Conservation (phyloP, 306 rosid species). For the Dalbergia cochinchinensis region DNA sequence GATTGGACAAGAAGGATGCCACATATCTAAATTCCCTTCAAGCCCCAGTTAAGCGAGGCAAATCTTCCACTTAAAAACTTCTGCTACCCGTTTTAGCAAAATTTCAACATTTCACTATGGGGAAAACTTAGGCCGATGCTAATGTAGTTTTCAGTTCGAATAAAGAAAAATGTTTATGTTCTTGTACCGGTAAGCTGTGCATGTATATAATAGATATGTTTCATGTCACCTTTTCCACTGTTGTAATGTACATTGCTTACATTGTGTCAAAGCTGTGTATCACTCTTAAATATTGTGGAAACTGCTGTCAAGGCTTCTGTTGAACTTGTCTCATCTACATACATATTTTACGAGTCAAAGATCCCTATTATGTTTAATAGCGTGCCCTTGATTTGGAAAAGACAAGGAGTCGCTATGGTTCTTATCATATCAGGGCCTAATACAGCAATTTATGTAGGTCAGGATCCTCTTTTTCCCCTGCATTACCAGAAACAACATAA, state of each 20-base stretch:
- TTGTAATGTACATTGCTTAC: conserved; percentile 36
- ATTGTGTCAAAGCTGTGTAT: conserved; percentile 3
- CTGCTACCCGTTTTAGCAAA: conserved; percentile 6
- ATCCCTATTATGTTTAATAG: conserved; percentile 25
- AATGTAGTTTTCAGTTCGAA: conserved; percentile 5
- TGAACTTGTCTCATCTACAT: conserved; percentile 43
- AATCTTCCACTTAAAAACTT: conserved; percentile 47
- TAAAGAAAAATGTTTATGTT: conserved; percentile 10
- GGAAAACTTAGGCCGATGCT: not conserved
- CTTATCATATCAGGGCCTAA: conserved; percentile 69
- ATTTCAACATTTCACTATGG: not conserved
- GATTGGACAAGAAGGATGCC: conserved; percentile 72
- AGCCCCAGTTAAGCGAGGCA: conserved; percentile 75
- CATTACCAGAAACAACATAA: conserved; percentile 46
- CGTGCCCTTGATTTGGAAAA: conserved; percentile 36
- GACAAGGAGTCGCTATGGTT: conserved; percentile 28
- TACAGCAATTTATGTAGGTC: conserved; percentile 84
- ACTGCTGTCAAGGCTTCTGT: conserved; percentile 31
- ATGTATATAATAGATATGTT: not conserved
- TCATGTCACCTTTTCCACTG: conserved; percentile 8
- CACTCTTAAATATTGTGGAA: not conserved
- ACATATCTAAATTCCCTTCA: conserved; percentile 70
- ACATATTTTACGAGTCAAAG: conserved; percentile 28
- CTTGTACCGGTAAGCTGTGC: not conserved
- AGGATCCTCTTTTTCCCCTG: conserved; percentile 79